phyloP scores from a whole-genome alignment of 352 stramenopile species.

The Phytophthora fragariaefolia region DNA sequence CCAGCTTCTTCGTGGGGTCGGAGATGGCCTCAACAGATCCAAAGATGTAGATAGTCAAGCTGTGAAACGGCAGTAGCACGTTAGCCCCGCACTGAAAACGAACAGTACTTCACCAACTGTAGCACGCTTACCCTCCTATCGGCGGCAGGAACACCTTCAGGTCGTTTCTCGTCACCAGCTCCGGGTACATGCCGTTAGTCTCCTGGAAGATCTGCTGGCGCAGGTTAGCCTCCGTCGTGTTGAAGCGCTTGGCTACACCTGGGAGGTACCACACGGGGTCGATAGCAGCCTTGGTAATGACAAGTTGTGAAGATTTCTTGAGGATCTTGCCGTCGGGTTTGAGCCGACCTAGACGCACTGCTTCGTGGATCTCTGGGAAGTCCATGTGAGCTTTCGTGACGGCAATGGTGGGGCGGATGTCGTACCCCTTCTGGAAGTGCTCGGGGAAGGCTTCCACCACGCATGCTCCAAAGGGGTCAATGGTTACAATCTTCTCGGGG shows the following conservation, averaged over 20 bases:
- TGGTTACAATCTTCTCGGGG: conserved; percentile 93
- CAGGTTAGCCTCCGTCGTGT: conserved; percentile 95
- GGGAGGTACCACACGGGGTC: conserved; percentile 99
- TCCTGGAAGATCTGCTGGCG: conserved; percentile 98
- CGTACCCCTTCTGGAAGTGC: conserved; percentile 97
- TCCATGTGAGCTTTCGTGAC: conserved; percentile 98
- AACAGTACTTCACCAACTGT: background rate
- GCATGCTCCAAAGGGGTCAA: conserved; percentile 83
- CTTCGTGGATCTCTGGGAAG: conserved; percentile 98
- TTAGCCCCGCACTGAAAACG: conserved; percentile 6
- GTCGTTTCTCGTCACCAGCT: conserved; percentile 98
- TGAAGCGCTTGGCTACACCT: conserved; percentile 98
- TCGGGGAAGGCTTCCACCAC: conserved; percentile 90
- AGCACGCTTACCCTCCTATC: conserved; percentile 92
- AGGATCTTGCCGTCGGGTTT: conserved; percentile 97
- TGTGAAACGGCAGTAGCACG: conserved; percentile 24
- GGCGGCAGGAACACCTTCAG: conserved; percentile 99
- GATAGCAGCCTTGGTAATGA: conserved; percentile 98
- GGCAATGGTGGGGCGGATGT: conserved; percentile 98
- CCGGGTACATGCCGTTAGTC: conserved; percentile 99
- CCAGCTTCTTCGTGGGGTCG: conserved; percentile 97
- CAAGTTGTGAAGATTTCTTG: conserved; percentile 89
- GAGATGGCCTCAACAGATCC: conserved; percentile 96
- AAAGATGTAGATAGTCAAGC: conserved; percentile 98
- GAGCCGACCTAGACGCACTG: conserved; percentile 92